phyloP scores from a whole-genome alignment of 371 early-diverging fungal species.

The Smittium culicis region DNA sequence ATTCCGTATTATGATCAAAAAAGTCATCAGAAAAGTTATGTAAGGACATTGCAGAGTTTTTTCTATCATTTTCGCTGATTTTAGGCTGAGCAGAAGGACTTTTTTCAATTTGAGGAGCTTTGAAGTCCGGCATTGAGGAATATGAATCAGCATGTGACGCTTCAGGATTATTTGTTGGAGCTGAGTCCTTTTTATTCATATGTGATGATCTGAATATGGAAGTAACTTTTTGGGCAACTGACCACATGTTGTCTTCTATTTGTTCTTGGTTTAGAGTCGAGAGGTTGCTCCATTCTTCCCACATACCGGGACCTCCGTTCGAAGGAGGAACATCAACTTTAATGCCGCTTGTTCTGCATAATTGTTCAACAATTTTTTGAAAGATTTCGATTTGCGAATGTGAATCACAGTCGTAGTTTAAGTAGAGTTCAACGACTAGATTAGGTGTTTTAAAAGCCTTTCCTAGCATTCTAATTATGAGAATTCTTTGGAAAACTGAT shows the following conservation, averaged over 20 bases:
- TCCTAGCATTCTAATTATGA: constrained; percentile 34
- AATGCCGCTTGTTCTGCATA: constrained; percentile 38
- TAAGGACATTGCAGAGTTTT: neutral
- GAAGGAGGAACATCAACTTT: constrained; percentile 2
- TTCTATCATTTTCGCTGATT: neutral
- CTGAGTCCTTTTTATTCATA: neutral
- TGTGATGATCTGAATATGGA: constrained; percentile 5
- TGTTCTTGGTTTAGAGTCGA: neutral
- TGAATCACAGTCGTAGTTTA: constrained; percentile 90
- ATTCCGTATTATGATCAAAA: neutral
- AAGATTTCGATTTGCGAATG: constrained; percentile 61
- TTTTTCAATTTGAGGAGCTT: neutral
- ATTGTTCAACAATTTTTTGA: constrained; percentile 53
- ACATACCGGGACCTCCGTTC: constrained; percentile 4
- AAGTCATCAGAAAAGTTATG: neutral
- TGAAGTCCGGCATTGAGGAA: neutral
- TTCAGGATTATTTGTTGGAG: neutral
- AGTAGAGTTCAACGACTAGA: constrained; percentile 82
- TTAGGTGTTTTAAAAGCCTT: constrained; percentile 63
- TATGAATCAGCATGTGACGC: neutral
- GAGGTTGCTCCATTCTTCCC: constrained; percentile 7
- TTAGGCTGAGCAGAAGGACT: neutral
- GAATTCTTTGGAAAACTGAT: constrained; percentile 28
- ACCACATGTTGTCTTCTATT: constrained; percentile 9
- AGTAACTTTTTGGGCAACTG: neutral